Evolutionary conservation across 306 rosid species (phyloP).

Genomic region (Parietaria judaica): DNA sequence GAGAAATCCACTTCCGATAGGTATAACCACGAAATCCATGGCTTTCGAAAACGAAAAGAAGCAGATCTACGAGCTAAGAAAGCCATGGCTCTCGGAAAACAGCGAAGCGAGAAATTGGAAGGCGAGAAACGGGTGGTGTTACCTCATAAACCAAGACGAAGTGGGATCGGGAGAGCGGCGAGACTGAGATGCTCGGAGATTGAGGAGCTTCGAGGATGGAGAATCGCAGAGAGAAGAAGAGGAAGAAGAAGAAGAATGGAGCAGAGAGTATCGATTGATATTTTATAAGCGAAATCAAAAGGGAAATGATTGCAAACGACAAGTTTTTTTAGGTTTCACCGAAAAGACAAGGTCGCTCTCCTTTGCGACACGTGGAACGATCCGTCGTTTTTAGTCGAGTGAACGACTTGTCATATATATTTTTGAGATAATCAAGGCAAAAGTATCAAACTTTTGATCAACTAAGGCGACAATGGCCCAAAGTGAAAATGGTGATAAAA

Average conservation of each 20-base stretch:
- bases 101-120: neutral
- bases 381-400: too few species aligned
- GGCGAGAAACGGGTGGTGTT: neutral
- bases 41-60: neutral
- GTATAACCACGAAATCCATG: neutral
- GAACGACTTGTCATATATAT: too few species aligned
- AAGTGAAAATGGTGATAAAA: too few species aligned
- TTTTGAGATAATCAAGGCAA: too few species aligned
- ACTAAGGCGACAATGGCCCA: too few species aligned
- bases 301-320: neutral
- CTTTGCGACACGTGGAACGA: neutral
- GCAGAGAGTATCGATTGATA: constrained; percentile 11
- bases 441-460: too few species aligned
- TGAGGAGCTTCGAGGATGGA: constrained; percentile 10
- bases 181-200: constrained; percentile 36
- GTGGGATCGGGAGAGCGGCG: constrained; percentile 58
- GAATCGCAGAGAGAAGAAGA: neutral
- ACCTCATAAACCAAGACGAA: constrained; percentile 99
- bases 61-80: constrained; percentile 24
- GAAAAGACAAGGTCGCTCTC: neutral
- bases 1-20: neutral
- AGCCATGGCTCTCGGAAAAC: neutral
- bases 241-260: neutral
- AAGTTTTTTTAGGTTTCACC: neutral
- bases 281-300: constrained; percentile 4